Evolutionary conservation across 805 yeast genomes (phyloP).

Genomic region (Cyberlindnera nakhonratchasimensis): DNA sequence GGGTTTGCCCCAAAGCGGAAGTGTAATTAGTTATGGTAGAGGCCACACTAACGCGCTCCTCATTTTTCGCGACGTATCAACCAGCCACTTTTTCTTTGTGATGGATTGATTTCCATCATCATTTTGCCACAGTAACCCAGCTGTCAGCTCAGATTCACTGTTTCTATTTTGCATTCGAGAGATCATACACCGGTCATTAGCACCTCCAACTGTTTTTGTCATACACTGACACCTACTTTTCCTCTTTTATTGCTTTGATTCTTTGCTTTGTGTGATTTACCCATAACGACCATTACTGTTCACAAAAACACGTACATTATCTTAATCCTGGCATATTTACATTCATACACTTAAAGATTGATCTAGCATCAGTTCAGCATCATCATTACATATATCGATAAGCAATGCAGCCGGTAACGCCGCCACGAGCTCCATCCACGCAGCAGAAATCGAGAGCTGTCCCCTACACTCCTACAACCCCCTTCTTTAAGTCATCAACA

Average conservation of each 20-base stretch:
- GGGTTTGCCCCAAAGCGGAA: constrained; percentile 10
- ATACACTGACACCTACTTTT: no score
- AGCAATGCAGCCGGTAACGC: constrained; percentile 25
- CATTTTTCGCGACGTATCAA: constrained; percentile 2
- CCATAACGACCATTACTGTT: not conserved
- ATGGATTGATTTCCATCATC: not conserved
- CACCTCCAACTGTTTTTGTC: no score
- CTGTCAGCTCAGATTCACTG: not conserved
- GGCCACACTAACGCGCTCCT: constrained; percentile 7
- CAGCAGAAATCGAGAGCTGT: constrained; percentile 16
- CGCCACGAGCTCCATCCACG: constrained; percentile 19
- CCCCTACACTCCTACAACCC: constrained; percentile 23
- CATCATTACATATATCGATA: no score
- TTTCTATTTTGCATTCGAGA: no score
- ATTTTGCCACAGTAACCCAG: not conserved
- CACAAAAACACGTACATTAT: not conserved
- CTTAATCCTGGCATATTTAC: not conserved
- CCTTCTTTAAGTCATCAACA: constrained; percentile 19
- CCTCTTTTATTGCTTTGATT: not conserved
- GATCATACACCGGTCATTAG: no score
- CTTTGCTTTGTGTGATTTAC: not conserved
- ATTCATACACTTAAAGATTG: not conserved
- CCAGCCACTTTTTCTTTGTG: constrained; percentile 10
- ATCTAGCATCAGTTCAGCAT: no score
- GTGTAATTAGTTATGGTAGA: constrained; percentile 6